phyloP scores from a whole-genome alignment of 495 filamentous ascomycete species.

The Aspergillus bertholletiae region DNA sequence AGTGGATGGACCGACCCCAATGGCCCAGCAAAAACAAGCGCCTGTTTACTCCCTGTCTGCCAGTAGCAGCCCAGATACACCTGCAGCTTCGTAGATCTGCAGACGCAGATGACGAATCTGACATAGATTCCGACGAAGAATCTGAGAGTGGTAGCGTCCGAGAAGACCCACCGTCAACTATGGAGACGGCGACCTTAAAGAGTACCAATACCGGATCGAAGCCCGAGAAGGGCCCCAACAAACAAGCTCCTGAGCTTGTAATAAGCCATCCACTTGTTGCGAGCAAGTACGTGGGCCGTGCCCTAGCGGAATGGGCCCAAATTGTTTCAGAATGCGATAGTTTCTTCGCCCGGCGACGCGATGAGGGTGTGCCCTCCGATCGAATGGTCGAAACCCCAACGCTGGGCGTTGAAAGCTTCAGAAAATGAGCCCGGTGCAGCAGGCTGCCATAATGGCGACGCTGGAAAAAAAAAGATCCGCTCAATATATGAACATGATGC shows the following conservation, averaged over 20 bases:
- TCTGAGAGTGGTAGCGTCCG: slow-evolving; percentile 4
- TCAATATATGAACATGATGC: not conserved
- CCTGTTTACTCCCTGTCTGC: slow-evolving; percentile 72
- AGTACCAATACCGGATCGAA: slow-evolving; percentile 11
- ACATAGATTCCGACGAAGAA: slow-evolving; percentile 21
- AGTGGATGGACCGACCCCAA: slow-evolving; percentile 62
- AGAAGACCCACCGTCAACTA: slow-evolving; percentile 3
- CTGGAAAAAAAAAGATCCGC: not conserved
- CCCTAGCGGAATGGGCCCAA: slow-evolving; percentile 86
- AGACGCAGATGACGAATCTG: slow-evolving; percentile 26
- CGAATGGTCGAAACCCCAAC: slow-evolving; percentile 81
- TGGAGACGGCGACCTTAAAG: slow-evolving; percentile 10
- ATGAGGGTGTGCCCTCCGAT: slow-evolving; percentile 77
- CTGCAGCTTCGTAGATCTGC: slow-evolving; percentile 33
- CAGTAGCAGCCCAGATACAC: slow-evolving; percentile 58
- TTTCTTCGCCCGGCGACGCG: slow-evolving; percentile 82
- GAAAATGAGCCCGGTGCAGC: slow-evolving; percentile 38
- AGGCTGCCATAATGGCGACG: not conserved
- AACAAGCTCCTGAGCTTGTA: slow-evolving; percentile 9
- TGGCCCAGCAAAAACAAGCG: slow-evolving; percentile 52
- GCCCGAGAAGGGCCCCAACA: slow-evolving; percentile 3
- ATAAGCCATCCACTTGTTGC: slow-evolving; percentile 30
- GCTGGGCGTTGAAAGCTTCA: slow-evolving; percentile 81
- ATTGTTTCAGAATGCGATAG: slow-evolving; percentile 86
- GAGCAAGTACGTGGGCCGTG: slow-evolving; percentile 78